Percentiles rank a stretch among this genome's conserved stretches.
These are phyloP conservation scores for Neopestalotiopsis clavispora DNA, from an alignment of 2,329 filamentous ascomycete genomes.

Conservation along the genomic window DNA sequence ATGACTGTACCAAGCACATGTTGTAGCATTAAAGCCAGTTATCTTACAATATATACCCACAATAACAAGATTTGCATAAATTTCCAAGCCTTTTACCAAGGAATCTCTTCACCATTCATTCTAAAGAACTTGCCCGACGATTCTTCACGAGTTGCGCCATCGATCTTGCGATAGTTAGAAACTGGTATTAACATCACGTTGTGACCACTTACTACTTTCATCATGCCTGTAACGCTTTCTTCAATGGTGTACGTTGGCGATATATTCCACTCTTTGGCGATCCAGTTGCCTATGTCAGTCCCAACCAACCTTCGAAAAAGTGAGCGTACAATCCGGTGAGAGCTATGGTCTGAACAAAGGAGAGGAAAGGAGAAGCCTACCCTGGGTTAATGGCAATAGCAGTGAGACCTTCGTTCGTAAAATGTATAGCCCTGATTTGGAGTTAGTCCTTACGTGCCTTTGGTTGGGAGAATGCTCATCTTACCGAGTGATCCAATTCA, in stretches of 20 bases:
- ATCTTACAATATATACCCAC: too few species aligned
- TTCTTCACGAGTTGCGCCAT: not conserved
- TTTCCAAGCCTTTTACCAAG: not conserved
- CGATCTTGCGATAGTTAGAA: not conserved
- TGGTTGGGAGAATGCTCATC: not conserved
- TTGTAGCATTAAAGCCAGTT: too few species aligned
- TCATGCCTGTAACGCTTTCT: not conserved
- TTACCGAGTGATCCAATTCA: conserved; percentile 36
- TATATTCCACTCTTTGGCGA: not conserved
- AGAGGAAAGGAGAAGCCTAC: not conserved
- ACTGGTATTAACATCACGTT: not conserved
- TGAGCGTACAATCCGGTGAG: too few species aligned
- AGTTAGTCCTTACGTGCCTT: not conserved
- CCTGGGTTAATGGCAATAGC: not conserved
- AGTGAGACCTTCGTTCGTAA: not conserved
- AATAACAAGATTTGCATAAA: too few species aligned
- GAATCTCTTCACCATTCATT: conserved; percentile 3
- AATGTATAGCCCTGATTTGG: not conserved
- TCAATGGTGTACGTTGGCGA: not conserved
- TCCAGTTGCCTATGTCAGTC: conserved; percentile 4
- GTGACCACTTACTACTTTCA: not conserved
- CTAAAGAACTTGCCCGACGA: conserved; percentile 10
- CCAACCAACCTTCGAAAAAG: too few species aligned
- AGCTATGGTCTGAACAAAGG: not conserved
- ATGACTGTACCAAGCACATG: too few species aligned